Percentiles rank a stretch among this genome's conserved stretches.
phyloP scores from a whole-genome alignment of 768 basidiomycete species.

The Chiua virens region DNA sequence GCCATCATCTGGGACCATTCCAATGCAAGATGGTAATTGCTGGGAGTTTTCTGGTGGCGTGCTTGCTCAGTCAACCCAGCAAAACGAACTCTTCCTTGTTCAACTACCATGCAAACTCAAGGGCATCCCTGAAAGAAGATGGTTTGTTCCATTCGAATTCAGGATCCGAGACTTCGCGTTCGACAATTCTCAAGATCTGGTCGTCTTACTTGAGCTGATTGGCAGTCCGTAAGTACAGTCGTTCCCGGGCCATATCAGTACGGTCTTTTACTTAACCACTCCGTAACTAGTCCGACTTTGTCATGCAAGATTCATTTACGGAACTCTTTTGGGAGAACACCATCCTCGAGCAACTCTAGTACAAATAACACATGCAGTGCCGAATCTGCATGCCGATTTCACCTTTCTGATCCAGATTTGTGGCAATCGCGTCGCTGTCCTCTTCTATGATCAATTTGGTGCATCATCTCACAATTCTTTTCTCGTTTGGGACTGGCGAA shows the following conservation, averaged over 20 bases:
- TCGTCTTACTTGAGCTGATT: conserved; percentile 29
- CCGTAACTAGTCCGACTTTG: conserved; percentile 14
- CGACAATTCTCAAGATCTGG: conserved; percentile 37
- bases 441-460: conserved; percentile 19
- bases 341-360: conserved; percentile 23
- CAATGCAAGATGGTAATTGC: conserved; percentile 16
- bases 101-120: conserved; percentile 34
- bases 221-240: conserved; percentile 23
- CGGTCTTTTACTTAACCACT: conserved; percentile 1
- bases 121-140: conserved; percentile 24
- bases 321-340: conserved; percentile 28
- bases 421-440: conserved; percentile 30
- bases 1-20: conserved; percentile 10
- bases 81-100: conserved; percentile 19
- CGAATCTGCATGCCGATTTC: conserved; percentile 1
- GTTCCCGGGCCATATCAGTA: background rate
- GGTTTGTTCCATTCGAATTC: conserved; percentile 29
- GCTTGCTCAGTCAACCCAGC: conserved; percentile 27
- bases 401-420: conserved; percentile 33
- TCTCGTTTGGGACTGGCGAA: conserved; percentile 38
- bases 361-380: conserved; percentile 13
- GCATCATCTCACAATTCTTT: conserved; percentile 13
- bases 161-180: conserved; percentile 36
- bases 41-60: conserved; percentile 40
- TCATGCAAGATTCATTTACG: conserved; percentile 28